Percentiles rank a stretch among this genome's conserved stretches.
phyloP scores from a whole-genome alignment of 2,329 filamentous ascomycete species.

The Rhinocladiella similis region DNA sequence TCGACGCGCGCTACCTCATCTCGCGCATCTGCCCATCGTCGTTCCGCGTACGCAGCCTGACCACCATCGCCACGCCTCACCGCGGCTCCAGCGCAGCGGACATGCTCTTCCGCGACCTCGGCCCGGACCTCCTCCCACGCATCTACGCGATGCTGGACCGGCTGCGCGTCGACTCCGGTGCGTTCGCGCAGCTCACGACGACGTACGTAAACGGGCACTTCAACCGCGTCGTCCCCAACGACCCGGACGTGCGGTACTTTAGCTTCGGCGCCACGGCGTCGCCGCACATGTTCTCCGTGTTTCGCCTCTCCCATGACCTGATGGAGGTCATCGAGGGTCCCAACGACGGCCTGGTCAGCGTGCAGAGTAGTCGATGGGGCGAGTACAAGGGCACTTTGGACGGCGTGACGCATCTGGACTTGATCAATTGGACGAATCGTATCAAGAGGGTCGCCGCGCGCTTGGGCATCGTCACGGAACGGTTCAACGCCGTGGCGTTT shows the following conservation, averaged over 20 bases:
- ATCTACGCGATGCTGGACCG: conserved; percentile 57
- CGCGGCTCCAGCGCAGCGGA: conserved; percentile 60
- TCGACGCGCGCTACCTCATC: conserved; percentile 66
- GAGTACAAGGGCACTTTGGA: conserved; percentile 63
- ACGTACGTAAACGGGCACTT: conserved; percentile 60
- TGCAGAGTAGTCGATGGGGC: conserved; percentile 61
- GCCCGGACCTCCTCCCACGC: conserved; percentile 52
- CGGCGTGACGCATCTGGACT: conserved; percentile 63
- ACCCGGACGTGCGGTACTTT: conserved; percentile 58
- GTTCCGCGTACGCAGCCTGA: conserved; percentile 73
- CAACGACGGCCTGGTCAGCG: conserved; percentile 64
- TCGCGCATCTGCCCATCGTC: conserved; percentile 53
- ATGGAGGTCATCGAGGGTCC: conserved; percentile 56
- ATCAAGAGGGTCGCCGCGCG: conserved; percentile 60
- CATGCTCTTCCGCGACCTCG: conserved; percentile 60
- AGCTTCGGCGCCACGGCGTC: conserved; percentile 63
- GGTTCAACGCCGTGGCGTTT: conserved; percentile 65
- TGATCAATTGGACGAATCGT: conserved; percentile 68
- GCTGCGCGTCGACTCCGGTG: conserved; percentile 58
- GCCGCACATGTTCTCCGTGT: conserved; percentile 58
- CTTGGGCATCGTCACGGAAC: conserved; percentile 54
- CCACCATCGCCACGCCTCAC: conserved; percentile 64
- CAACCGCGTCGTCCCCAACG: conserved; percentile 59
- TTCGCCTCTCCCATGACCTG: conserved; percentile 57
- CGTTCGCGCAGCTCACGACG: conserved; percentile 62